Base-by-base conservation (phyloP, 2,329 filamentous ascomycete genomes). In the Mycogone perniciosa region DNA sequence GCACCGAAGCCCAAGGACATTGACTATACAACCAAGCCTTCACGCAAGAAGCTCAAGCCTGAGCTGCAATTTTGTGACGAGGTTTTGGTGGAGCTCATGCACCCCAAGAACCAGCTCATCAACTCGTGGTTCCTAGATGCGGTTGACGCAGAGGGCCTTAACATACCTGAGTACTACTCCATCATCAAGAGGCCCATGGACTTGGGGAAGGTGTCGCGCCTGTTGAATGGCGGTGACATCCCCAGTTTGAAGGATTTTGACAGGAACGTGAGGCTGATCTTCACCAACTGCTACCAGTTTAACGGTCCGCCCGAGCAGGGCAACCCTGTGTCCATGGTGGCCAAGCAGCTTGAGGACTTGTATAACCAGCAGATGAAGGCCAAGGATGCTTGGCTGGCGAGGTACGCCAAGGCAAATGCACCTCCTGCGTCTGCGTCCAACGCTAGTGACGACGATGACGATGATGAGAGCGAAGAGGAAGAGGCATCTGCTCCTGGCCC, bases 181-280 rank as follows among this genome's bases (percentile, higher is more conserved):
- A 76, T 97, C 55, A 90, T 99, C 71, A 97, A 96, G 75, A 89
- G 91, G 65, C 93, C 93, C 0, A 99, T 97, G 92, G 92, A 99
- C 66, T 76, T 96, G 45, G 76, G 79, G 11, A 96, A 89, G n/a
- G 86, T 96, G 63, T 76, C 80, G 34, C 76, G 77, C 39, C 95
- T 95, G 69, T 76, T 96, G 38, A 82, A 85, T 59, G 76, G 76
- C 9, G 89, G 90, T 29, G 81, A 89, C 50, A 97, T 97, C 63
- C 79, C 82, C 57, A 89, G 79, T 51, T 78, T 88, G 1, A 90
- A 89, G 66, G 91, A 96, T 42, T 89, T 97, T 60, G 87, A 95
- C 62, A 79, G 79, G 52, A 91, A 95, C 62, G 81, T 96, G 49
- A 80, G 83, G 44, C 79, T 90, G 51, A 91, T 97, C 58, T 85